Base-by-base conservation (phyloP, 306 rosid species). In the Gleditsia sinensis region DNA sequence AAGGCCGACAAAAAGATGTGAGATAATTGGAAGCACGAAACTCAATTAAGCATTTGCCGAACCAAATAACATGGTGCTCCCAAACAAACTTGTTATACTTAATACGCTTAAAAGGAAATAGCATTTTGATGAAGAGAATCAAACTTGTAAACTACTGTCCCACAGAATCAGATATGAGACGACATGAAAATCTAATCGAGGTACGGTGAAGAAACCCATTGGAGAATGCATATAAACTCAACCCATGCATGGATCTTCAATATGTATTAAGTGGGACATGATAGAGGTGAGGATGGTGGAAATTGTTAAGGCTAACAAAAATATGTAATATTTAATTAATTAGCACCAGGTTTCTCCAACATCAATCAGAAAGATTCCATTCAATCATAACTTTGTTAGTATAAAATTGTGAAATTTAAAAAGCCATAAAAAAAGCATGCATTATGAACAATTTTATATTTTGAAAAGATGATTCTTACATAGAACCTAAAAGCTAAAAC, bases 1-100 rank as follows among this genome's bases (percentile, higher is more conserved):
- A n/a, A n/a, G n/a, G 51, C 84, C 62, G 86, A 84, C 85, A 84
- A 71, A 36, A 85, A 64, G 82, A 84, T 81, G 83, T 87, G 88
- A 75, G 63, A 16, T 56, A 80, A 74, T 78, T 75, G 72, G 65
- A 76, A 83, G n/a, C n/a, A 75, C 87, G 72, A 82, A 76, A 80
- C n/a, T n/a, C 34, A 84, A 80, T 77, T 64, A 67, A 75, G 74
- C 82, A 80, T 75, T 70, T 66, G 75, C 80, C 86, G 71, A n/a
- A 70, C 43, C 66, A 60, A 66, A 79, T 77, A 39, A 72, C 72
- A 73, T 34, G 36, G 51, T 53, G 64, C 54, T 67, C 69, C 43
- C 68, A 76, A 51, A 66, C 54, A 36, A 16, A 25, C 58, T 24
- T 36, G 43, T 12, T 14, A 39, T 39, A 39, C 1, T 39, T 39